Percentiles rank a stretch among this genome's conserved stretches.
Evolutionary conservation across 139 green algal genomes (phyloP).

Genomic region (Coelastrella sp.): DNA sequence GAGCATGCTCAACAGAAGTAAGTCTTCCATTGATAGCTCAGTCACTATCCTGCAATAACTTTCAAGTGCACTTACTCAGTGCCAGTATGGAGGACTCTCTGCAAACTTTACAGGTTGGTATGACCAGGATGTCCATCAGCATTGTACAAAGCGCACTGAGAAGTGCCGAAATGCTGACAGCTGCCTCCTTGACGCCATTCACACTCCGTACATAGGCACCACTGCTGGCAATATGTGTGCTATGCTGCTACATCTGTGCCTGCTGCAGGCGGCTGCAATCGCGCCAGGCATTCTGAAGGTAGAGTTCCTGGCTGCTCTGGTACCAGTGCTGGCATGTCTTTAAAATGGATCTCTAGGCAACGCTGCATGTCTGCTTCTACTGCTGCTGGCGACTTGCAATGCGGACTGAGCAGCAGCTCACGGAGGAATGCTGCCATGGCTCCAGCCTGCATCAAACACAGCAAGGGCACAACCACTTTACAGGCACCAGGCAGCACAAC

Average conservation of each 20-base stretch:
- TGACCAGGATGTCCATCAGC: too few relatives aligned
- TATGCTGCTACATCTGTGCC: not conserved
- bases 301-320: constrained; percentile 44
- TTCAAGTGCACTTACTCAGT: too few relatives aligned
- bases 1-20: constrained; percentile 6
- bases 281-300: constrained; percentile 20
- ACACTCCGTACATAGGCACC: not conserved
- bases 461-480: not conserved
- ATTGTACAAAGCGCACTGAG: too few relatives aligned
- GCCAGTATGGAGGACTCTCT: too few relatives aligned
- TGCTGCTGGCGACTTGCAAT: constrained; percentile 42
- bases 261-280: constrained; percentile 26
- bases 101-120: too few relatives aligned
- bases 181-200: not conserved
- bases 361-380: constrained; percentile 66
- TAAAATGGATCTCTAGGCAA: constrained; percentile 68
- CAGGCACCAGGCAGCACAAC: not conserved
- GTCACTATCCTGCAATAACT: too few relatives aligned
- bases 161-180: not conserved
- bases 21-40: too few relatives aligned
- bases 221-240: not conserved
- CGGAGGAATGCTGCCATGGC: constrained; percentile 65
- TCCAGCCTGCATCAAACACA: constrained; percentile 54
- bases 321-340: constrained; percentile 54
- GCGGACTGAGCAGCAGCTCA: constrained; percentile 61